These are phyloP conservation scores for Zymoseptoria brevis DNA, from an alignment of 2,329 filamentous ascomycete species.

Conservation along the genomic window DNA sequence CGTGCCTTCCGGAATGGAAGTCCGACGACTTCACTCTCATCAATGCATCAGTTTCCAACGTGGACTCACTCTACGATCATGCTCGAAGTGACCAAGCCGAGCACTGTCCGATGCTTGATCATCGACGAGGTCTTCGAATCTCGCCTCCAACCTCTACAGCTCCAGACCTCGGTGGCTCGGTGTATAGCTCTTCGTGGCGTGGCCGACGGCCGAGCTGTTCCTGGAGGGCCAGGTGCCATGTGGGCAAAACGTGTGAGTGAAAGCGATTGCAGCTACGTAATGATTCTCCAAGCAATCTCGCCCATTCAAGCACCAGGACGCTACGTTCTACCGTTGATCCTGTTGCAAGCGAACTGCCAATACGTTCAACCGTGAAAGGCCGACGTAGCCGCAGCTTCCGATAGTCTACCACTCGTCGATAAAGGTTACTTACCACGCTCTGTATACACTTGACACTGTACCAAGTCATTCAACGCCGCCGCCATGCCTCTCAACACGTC, in stretches of 20 bases:
- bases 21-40: background rate
- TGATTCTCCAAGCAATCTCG: background rate
- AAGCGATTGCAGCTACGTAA: background rate
- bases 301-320: background rate
- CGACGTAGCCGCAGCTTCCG: background rate
- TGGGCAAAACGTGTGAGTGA: background rate
- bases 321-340: background rate
- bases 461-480: background rate
- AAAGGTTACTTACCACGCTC: background rate
- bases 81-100: background rate
- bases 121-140: background rate
- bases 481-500: slow-evolving; percentile 42
- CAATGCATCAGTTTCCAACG: background rate
- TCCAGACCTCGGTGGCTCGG: slow-evolving; percentile 1
- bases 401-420: background rate
- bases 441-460: background rate
- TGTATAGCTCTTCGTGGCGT: background rate
- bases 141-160: background rate
- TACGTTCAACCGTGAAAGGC: background rate
- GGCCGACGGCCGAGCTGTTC: slow-evolving; percentile 1
- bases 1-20: background rate
- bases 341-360: background rate
- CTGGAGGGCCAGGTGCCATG: background rate
- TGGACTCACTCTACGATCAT: background rate
- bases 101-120: background rate